Evolutionary conservation across 495 filamentous ascomycete species (phyloP), one percentile per base, ranked within the genome.

Genomic region (Darksidea phi): DNA sequence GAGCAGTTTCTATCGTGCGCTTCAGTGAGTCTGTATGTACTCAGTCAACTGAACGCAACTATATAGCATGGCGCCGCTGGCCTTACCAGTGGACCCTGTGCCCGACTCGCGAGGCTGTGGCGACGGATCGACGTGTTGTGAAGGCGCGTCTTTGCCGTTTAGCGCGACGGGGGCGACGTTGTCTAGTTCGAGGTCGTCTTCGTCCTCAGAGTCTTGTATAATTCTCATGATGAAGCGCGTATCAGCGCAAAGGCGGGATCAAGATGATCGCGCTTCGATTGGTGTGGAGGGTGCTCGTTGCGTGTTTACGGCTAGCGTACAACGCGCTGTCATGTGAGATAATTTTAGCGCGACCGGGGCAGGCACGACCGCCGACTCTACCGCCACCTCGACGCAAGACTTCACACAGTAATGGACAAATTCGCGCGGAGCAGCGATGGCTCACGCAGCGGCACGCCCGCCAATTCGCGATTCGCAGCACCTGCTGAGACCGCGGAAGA

Each of bases 401-500:
- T 10, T 36, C 25, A 4, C 41, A 13, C 13, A 43, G 15, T 15
- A 15, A 68, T 68, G 66, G 66, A 61, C 48, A 53, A 34, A 46
- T 64, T 62, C 34, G 46, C 46, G 12, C 45, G 61, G 5, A 59
- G 73, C 8, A 66, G 45, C 37, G 53, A 67, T 8, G 63, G 63
- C 15, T 79, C 78, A 12, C 71, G 77, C 37, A 71, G 67, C 41
- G 79, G 79, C 18, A 82, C 79, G 7, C 78, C 80, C 11, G 56
- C 61, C 26, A 61, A 67, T 26, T 70, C 77, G 4, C 85, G 88
- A 64, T 97, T 97, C 76, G 88, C 87, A 2, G 77, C 87, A 18
- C 90, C 94, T 63, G 84, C 81, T 53, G 80, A 86, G 54, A 92
- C 91, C 0, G 88, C 91, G 15, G 88, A 95, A 75, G 88, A 97